Base-by-base conservation (phyloP, 2,329 filamentous ascomycete genomes). In the Coniochaeta hoffmannii region DNA sequence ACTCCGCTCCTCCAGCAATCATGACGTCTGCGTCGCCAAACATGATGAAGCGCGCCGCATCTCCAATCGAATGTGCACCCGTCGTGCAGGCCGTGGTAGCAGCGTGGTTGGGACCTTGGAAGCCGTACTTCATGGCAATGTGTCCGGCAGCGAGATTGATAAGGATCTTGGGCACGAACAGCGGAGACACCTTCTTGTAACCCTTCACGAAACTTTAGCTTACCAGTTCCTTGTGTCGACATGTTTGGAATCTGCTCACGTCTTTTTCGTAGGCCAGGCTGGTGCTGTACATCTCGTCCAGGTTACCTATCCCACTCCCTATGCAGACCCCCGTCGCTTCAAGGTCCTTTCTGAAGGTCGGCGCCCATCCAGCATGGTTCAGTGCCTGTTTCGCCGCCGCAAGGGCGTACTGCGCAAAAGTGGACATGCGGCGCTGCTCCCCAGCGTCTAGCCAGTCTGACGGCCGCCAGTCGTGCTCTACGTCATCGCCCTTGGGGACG, bases 141-240 rank as follows among this genome's bases (percentile, higher is more conserved):
- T 97, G 93, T 0, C 94, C 94, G 10, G 94, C 94, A 0, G 90
- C 94, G 62, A 99, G 82, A 68, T 99, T 99, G 72, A 96, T 96
- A 52, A 99, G 79, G 8, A 97, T 84, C 62, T 90, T 88, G 7
- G 94, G 94, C 8, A 97, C 91, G 66, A 99, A 97, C 3, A 96
- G 75, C 1, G 94, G 94, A 32, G 92, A 96, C 2, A 97, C 89
- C 66, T 94, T 96, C 63, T 83, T 90, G 69, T 97, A 96, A 60
- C 93, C 93, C 89, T 94, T 41, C 41, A 51, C 49, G 19, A 35
- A 53, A 50, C 60, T 55, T 57, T 58, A 57, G 55, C 55, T 50
- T 53, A 35, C 50, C 56, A 49, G 53, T 30, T 30, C 35, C 38
- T 11, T 26, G 24, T 55, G 30, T 26, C 26, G 54, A 55, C 26